Percentiles rank a stretch among this genome's conserved stretches.
These are phyloP conservation scores for Carex kokanica DNA, from an alignment of 176 grass and related monocot species.

Conservation along the genomic window DNA sequence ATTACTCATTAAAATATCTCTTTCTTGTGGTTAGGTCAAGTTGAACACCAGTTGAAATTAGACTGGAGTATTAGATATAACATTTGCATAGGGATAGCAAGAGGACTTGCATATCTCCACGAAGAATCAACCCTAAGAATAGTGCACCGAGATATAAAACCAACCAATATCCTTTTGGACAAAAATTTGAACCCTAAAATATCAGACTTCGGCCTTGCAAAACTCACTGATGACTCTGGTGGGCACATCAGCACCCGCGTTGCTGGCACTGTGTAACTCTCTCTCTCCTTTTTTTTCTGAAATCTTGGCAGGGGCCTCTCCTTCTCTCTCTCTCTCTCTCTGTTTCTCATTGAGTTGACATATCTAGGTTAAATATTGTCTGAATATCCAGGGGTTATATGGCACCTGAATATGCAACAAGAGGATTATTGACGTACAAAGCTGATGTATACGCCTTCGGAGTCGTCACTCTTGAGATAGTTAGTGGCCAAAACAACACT, in stretches of 20 bases:
- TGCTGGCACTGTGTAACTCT: conserved; percentile 80
- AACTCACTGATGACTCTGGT: conserved; percentile 66
- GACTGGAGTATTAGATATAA: conserved; percentile 60
- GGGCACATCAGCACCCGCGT: conserved; percentile 65
- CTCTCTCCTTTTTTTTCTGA: background rate
- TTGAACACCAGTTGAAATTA: conserved; percentile 50
- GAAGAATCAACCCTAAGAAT: conserved; percentile 86
- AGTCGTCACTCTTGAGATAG: conserved; percentile 66
- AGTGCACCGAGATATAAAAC: conserved; percentile 88
- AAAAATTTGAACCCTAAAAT: conserved; percentile 78
- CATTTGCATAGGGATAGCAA: conserved; percentile 71
- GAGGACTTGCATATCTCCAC: conserved; percentile 74
- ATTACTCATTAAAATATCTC: background rate
- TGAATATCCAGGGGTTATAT: conserved; percentile 72
- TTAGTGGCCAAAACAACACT: conserved; percentile 63
- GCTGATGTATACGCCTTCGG: conserved; percentile 81
- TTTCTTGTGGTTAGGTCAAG: conserved; percentile 34
- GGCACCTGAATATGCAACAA: conserved; percentile 90
- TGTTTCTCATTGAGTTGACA: background rate
- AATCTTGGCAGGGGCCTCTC: background rate
- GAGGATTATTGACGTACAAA: conserved; percentile 89
- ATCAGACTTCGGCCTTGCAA: conserved; percentile 91
- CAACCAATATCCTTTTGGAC: conserved; percentile 84
- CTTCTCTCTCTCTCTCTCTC: background rate
- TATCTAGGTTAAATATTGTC: conserved; percentile 16